Conservation (phyloP, 2,329 filamentous ascomycete species). For the Juglanconis sp. region DNA sequence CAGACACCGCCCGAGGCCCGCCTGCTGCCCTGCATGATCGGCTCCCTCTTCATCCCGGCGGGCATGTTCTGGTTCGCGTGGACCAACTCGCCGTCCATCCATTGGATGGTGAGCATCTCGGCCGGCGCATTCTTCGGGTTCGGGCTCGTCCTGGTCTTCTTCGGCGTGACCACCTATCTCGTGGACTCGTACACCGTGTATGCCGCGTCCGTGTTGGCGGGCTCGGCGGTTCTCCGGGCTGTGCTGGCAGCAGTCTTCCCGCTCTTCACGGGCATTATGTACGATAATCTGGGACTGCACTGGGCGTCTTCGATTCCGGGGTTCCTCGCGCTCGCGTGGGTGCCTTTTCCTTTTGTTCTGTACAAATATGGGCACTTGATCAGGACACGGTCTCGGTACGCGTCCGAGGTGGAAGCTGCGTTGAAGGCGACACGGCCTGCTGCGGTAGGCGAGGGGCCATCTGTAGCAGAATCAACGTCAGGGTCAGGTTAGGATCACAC, state of each 20-base stretch:
- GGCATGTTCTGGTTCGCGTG: conserved; percentile 19
- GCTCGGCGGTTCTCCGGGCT: conserved; percentile 68
- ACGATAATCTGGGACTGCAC: conserved; percentile 62
- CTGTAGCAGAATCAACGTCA: too few relatives aligned
- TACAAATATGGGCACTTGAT: conserved; percentile 50
- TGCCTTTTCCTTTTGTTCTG: conserved; percentile 58
- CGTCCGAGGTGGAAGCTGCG: too few relatives aligned
- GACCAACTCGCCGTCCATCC: conserved; percentile 23
- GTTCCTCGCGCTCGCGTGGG: conserved; percentile 60
- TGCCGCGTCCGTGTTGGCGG: conserved; percentile 71
- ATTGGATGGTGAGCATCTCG: conserved; percentile 35
- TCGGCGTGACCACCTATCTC: conserved; percentile 64
- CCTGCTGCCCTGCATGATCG: conserved; percentile 58
- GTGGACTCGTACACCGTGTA: conserved; percentile 72
- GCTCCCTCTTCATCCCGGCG: conserved; percentile 38
- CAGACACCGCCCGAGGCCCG: conserved; percentile 62
- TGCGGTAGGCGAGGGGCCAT: too few relatives aligned
- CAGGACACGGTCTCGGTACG: too few relatives aligned
- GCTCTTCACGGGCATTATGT: conserved; percentile 64
- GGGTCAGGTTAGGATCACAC: too few relatives aligned
- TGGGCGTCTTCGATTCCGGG: conserved; percentile 73
- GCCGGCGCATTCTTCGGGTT: conserved; percentile 37
- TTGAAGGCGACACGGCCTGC: too few relatives aligned
- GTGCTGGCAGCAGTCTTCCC: conserved; percentile 72
- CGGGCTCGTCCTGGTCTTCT: conserved; percentile 60